Conservation (phyloP, 306 rosid species). For the Cyclanthera cordifolia region DNA sequence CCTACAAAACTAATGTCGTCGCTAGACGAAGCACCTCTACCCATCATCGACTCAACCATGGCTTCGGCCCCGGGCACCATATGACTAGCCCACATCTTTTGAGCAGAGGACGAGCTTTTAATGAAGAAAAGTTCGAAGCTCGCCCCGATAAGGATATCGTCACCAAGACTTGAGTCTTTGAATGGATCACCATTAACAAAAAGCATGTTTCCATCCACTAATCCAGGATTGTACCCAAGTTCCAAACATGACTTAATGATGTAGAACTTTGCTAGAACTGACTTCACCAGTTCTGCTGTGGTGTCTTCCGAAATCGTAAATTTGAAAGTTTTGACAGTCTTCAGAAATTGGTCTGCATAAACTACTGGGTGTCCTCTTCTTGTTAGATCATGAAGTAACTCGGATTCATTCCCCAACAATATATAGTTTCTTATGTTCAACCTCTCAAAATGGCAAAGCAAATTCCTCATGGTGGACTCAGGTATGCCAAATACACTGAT, state of each 20-base stretch:
- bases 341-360: constrained; percentile 39
- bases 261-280: constrained; percentile 39
- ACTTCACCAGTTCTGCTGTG: constrained; percentile 26
- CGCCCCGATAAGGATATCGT: constrained; percentile 36
- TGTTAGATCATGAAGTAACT: constrained; percentile 52
- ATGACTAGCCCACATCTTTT: constrained; percentile 33
- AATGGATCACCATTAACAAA: constrained; percentile 27
- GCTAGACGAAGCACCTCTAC: constrained; percentile 22
- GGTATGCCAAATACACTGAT: constrained; percentile 49
- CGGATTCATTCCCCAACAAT: constrained; percentile 48
- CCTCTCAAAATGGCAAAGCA: constrained; percentile 77
- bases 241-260: constrained; percentile 46
- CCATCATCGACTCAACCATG: constrained; percentile 28
- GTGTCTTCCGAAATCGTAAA: constrained; percentile 25
- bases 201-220: constrained; percentile 61
- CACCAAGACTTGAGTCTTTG: constrained; percentile 20
- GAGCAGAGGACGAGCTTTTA: constrained; percentile 37
- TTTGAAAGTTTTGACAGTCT: constrained; percentile 32
- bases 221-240: constrained; percentile 35
- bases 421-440: constrained; percentile 51
- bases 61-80: constrained; percentile 27
- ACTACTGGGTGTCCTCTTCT: constrained; percentile 79
- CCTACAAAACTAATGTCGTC: constrained; percentile 30
- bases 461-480: constrained; percentile 39
- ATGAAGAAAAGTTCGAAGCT: constrained; percentile 41